phyloP scores from a whole-genome alignment of 1,139 yeast species.

The Torulaspora pretoriensis region DNA sequence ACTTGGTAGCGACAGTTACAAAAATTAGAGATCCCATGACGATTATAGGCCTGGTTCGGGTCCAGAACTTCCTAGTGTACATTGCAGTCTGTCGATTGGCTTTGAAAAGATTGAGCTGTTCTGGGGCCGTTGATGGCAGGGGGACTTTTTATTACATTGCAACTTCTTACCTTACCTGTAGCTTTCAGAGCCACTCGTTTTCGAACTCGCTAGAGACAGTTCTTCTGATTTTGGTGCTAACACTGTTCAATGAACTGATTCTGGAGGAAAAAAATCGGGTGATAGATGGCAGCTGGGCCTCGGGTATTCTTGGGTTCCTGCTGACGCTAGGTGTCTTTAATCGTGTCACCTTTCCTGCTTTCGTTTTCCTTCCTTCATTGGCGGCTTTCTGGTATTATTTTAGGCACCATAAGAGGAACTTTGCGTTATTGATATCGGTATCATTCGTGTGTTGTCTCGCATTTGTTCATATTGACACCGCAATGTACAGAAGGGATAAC shows the following conservation, averaged over 20 bases:
- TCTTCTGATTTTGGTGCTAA: conserved; percentile 53
- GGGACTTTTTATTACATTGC: conserved; percentile 63
- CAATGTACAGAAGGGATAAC: conserved; percentile 23
- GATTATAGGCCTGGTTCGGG: conserved; percentile 54
- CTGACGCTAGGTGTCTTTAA: conserved; percentile 72
- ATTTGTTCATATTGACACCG: conserved; percentile 56
- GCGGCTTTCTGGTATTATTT: conserved; percentile 40
- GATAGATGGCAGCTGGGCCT: conserved; percentile 22
- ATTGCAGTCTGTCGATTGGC: conserved; percentile 29
- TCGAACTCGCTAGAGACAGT: conserved; percentile 83
- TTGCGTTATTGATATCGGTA: conserved; percentile 36
- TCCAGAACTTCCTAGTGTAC: conserved; percentile 52
- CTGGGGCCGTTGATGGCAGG: conserved; percentile 40
- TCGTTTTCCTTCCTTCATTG: conserved; percentile 59
- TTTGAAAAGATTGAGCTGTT: background rate
- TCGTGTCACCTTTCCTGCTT: conserved; percentile 77
- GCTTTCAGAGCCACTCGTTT: conserved; percentile 81
- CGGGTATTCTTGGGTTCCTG: conserved; percentile 48
- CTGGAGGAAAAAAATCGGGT: conserved; percentile 3
- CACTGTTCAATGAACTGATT: conserved; percentile 32
- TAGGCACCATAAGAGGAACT: conserved; percentile 20
- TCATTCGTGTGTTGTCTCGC: conserved; percentile 38
- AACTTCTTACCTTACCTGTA: conserved; percentile 76
- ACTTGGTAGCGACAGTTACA: conserved; percentile 22
- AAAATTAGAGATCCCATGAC: conserved; percentile 39